Base-by-base conservation (phyloP, 1,284 basidiomycete genomes). In the Pseudozyma pruni region DNA sequence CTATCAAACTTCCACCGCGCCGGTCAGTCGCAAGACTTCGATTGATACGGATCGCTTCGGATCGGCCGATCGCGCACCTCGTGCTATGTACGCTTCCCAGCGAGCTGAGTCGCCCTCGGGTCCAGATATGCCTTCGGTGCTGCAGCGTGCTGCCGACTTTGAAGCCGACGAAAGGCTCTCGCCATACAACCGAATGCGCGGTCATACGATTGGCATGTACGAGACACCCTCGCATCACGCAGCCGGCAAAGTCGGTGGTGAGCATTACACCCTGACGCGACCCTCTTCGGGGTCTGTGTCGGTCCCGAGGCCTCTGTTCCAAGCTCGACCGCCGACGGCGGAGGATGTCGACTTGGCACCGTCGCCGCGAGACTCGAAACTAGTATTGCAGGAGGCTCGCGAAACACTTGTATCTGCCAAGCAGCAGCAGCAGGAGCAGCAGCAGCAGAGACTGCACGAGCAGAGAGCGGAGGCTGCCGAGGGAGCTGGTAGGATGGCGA, bases 281-380 rank as follows among this genome's bases (percentile, higher is more conserved):
- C 34, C 44, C 16, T 35, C 44, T 6, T 37, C 54, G 13, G 45
- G 35, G 19, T 35, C 39, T 1, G 32, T 37, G 14, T 33, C 46
- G 23, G 54, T 46, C 27, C 55, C 55, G 3, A 19, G 55, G 14
- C 29, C 46, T 11, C 16, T 33, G 16, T 50, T 42, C 22, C 50
- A 54, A 17, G 25, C 46, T 10, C 39, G 51, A 11, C 23, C 27
- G 6, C 55, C 20, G 23, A 16, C 22, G 23, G 40, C 49, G 7
- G 55, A 60, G 55, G 67, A 70, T 42, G 55, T 63, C 10, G 60
- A 70, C 20, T 63, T 70, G 67, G 56, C 59, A 25, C 22, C 54
- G 4, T 37, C 42, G 7, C 16, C 17, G n/a, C 40, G 50, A n/a
- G 54, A 59, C 31, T 59, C 67, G 23, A 55, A 55, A 13, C n/a